phyloP scores from a whole-genome alignment of 306 rosid species.

The Carpinus viminea region DNA sequence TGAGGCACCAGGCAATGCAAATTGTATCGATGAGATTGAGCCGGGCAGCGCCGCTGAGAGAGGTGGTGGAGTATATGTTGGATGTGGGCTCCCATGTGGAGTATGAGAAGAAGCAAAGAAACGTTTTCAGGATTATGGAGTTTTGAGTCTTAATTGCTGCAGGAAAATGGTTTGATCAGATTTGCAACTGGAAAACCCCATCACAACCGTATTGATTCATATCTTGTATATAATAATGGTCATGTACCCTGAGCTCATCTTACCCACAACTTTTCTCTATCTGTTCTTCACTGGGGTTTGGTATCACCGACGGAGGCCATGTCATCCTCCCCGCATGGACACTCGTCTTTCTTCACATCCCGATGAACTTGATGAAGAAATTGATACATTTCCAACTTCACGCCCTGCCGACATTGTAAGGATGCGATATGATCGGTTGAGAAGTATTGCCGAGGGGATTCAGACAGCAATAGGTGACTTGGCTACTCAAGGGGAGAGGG shows the following conservation, averaged over 20 bases:
- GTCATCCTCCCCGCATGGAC: conserved; percentile 99
- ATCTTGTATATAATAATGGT: conserved; percentile 86
- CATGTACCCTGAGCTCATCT: conserved; percentile 94
- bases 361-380: conserved; percentile 91
- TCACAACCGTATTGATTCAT: conserved; percentile 86
- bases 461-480: conserved; percentile 95
- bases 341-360: conserved; percentile 92
- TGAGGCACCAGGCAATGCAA: conserved; percentile 96
- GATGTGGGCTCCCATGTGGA: conserved; percentile 98
- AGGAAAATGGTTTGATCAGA: conserved; percentile 97
- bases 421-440: conserved; percentile 88
- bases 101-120: conserved; percentile 96
- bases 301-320: conserved; percentile 97
- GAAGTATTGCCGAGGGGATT: conserved; percentile 92
- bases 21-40: conserved; percentile 80
- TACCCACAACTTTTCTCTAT: conserved; percentile 93
- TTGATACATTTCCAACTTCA: conserved; percentile 86
- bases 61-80: conserved; percentile 92
- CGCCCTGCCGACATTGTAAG: conserved; percentile 78
- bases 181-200: conserved; percentile 94
- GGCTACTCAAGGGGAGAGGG: conserved; percentile 98
- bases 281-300: conserved; percentile 95
- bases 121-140: conserved; percentile 88
- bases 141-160: conserved; percentile 81
- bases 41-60: conserved; percentile 92